A percentile compares a stretch with the other conserved stretches of the same genome.
These are phyloP conservation scores for Blyttiomyces sp. DNA, from an alignment of 371 early-diverging fungal genomes.

Conservation along the genomic window DNA sequence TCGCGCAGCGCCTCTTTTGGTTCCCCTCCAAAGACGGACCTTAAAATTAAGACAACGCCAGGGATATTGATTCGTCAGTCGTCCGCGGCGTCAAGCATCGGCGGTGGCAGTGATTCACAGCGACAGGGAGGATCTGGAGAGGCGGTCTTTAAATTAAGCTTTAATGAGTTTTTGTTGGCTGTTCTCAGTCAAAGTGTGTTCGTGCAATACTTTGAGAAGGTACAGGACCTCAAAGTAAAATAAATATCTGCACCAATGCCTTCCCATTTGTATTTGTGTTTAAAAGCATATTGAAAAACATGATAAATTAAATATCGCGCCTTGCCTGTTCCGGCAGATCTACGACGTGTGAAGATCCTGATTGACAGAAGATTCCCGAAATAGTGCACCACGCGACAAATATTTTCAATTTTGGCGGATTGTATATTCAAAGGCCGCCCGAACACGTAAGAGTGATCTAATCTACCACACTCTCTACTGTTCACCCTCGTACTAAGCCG, in stretches of 20 bases:
- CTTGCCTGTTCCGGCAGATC: background rate
- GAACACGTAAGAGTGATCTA: too few species aligned
- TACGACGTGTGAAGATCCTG: background rate
- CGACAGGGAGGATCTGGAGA: background rate
- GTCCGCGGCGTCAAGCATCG: background rate
- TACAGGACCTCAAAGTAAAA: constrained; percentile 21
- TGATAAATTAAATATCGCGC: background rate
- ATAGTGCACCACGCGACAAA: background rate
- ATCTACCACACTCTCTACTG: background rate
- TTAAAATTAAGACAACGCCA: too few species aligned
- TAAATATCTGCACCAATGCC: background rate
- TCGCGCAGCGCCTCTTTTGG: too few species aligned
- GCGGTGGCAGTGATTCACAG: background rate
- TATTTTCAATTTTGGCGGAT: too few species aligned
- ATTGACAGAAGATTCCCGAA: too few species aligned
- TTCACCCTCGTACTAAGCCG: background rate
- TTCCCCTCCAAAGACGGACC: too few species aligned
- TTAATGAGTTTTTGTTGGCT: constrained; percentile 54
- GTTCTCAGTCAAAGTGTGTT: constrained; percentile 48
- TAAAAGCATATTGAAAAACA: background rate
- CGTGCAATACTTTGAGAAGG: constrained; percentile 50
- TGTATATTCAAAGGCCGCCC: too few species aligned
- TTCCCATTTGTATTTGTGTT: background rate
- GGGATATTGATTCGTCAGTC: background rate
- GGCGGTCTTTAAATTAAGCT: constrained; percentile 35